phyloP scores from a whole-genome alignment of 192 early-diverging fungal species.

The Coemansia sp. region DNA sequence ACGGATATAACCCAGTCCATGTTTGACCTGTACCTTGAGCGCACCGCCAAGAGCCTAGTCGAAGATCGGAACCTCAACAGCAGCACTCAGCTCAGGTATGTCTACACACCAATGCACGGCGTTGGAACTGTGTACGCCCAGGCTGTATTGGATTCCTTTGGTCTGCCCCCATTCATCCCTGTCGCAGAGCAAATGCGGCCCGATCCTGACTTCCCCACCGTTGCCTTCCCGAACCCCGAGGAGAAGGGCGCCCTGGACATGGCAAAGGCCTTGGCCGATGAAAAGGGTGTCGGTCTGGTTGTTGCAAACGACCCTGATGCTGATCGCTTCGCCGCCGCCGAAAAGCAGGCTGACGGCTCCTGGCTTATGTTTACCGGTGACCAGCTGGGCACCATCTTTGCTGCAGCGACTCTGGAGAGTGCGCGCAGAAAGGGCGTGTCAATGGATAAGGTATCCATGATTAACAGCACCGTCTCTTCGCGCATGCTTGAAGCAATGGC shows the following conservation, averaged over 20 bases:
- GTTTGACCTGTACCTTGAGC: constrained; percentile 70
- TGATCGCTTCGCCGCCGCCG: constrained; percentile 87
- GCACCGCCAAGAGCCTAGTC: constrained; percentile 44
- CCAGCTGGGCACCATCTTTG: constrained; percentile 83
- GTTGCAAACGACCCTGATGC: constrained; percentile 95
- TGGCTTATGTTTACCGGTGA: constrained; percentile 88
- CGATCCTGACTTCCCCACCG: constrained; percentile 90
- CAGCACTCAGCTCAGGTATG: constrained; percentile 49
- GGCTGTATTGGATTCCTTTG: constrained; percentile 64
- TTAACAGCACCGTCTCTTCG: constrained; percentile 85
- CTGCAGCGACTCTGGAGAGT: constrained; percentile 59
- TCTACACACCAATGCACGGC: constrained; percentile 96
- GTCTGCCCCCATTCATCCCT: constrained; percentile 60
- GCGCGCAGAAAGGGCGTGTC: constrained; percentile 50
- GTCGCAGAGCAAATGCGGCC: constrained; percentile 70
- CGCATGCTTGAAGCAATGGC: constrained; percentile 78
- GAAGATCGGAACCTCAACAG: constrained; percentile 9
- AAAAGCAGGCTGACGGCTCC: constrained; percentile 62
- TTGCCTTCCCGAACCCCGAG: constrained; percentile 83
- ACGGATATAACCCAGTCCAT: constrained; percentile 59
- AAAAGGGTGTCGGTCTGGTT: constrained; percentile 56
- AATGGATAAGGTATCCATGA: constrained; percentile 63
- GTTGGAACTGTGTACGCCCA: constrained; percentile 78
- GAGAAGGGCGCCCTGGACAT: constrained; percentile 81
- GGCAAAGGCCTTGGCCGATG: constrained; percentile 67